Evolutionary conservation across 805 yeast species (phyloP), one percentile per base, ranked within the genome.

Genomic region (Monosporozyma aquatica): DNA sequence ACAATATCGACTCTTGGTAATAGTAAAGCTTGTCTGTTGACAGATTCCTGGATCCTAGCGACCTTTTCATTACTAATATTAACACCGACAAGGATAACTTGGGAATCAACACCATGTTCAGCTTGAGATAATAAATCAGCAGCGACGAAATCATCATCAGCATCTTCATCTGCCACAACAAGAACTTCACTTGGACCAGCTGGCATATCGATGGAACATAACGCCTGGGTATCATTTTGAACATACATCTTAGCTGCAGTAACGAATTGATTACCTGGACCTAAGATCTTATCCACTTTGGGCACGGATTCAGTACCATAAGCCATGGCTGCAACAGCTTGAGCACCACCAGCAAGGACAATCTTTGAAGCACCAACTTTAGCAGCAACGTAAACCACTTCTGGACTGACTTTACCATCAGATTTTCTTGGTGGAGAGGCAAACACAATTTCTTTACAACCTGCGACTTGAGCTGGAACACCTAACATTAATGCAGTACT

Each of bases 151-250:
- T 87, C 95, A 20, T 95, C 90, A 65, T 87, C 95, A 10, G 97
- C 86, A 37, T 74, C 58, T 46, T 71, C 75, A 62, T 92, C 99
- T 38, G 95, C 95, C 53, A 92, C 71, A n/a, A 90, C 99, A 46
- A 92, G 71, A 20, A 92, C 99, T 67, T 92, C 99, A 41, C 95
- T 84, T 23, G 99, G 99, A 8, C 99, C 99, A 21, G 99, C 99
- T 39, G 99, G 99, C 97, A 92, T 90, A 64, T 92, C 99, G 53
- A 92, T 92, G 14, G 95, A 84, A 60, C 96, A 92, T 57, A 89
- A 69, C 6, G 98, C 97, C 48, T 81, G 82, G 1, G 96, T 84
- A 59, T 92, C 98, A 58, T 92, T 94, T 55, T 90, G 92, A 40
- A 94, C 92, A 60, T 82, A 70, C 99, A 92, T 92, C 72, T 92